phyloP scores from a whole-genome alignment of 495 filamentous ascomycete species.

The Hypoxylon perforatum region DNA sequence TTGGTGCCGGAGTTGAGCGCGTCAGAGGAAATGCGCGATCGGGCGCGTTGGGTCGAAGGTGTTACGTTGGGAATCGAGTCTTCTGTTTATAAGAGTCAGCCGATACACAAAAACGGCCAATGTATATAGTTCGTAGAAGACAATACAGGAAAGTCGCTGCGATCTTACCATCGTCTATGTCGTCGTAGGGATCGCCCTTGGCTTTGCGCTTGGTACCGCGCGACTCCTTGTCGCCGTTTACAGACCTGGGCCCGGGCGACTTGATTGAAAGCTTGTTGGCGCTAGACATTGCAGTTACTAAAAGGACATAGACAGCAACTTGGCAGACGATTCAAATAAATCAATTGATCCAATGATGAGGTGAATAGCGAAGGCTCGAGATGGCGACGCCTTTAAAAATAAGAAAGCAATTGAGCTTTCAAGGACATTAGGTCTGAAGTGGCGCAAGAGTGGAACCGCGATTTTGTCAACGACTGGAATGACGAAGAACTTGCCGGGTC shows the following conservation, averaged over 20 bases:
- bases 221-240: slow-evolving; percentile 31
- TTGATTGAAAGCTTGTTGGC: slow-evolving; percentile 16
- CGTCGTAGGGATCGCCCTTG: slow-evolving; percentile 45
- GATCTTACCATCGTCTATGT: slow-evolving; percentile 42
- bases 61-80: slow-evolving; percentile 26
- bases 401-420: slow-evolving; percentile 1
- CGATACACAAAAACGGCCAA: not conserved
- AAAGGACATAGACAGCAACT: not conserved
- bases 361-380: not conserved
- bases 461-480: slow-evolving; percentile 21
- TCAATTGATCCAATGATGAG: slow-evolving; percentile 5
- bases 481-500: slow-evolving; percentile 32
- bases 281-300: slow-evolving; percentile 20
- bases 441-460: slow-evolving; percentile 32
- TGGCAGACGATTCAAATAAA: not conserved
- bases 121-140: not conserved
- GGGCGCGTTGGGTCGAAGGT: slow-evolving; percentile 31
- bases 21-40: slow-evolving; percentile 44
- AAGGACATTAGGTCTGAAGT: slow-evolving; percentile 12
- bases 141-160: not conserved
- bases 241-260: slow-evolving; percentile 28
- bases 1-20: slow-evolving; percentile 28
- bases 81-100: slow-evolving; percentile 17
- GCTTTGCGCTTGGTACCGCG: slow-evolving; percentile 45
- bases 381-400: not conserved